These are phyloP conservation scores for Neurospora sp. DNA, from an alignment of 2,329 filamentous ascomycete genomes.

Conservation along the genomic window DNA sequence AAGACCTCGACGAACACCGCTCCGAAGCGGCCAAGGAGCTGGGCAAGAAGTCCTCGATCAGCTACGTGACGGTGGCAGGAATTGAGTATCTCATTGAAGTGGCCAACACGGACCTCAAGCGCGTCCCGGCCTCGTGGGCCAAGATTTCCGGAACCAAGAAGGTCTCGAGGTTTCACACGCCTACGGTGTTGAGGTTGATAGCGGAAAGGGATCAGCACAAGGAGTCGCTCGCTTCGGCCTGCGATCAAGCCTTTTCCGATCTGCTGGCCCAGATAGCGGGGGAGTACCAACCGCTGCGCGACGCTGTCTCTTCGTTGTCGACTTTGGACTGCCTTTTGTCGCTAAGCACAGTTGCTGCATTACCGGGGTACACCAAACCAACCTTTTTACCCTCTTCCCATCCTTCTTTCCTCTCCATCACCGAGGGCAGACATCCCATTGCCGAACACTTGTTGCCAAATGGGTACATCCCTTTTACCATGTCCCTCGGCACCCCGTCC, in stretches of 20 bases:
- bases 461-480: conserved; percentile 85
- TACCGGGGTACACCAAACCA: conserved; percentile 82
- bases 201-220: conserved; percentile 89
- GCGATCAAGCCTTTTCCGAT: conserved; percentile 67
- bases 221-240: conserved; percentile 86
- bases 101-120: conserved; percentile 68
- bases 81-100: conserved; percentile 96
- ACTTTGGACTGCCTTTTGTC: conserved; percentile 85
- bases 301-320: conserved; percentile 76
- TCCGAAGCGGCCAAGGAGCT: conserved; percentile 61
- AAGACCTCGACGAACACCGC: conserved; percentile 74
- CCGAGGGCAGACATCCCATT: conserved; percentile 81
- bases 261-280: conserved; percentile 65
- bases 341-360: conserved; percentile 69
- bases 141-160: conserved; percentile 95
- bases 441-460: conserved; percentile 82
- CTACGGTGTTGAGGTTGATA: conserved; percentile 73
- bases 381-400: conserved; percentile 50
- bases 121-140: conserved; percentile 85
- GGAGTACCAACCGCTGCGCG: conserved; percentile 84
- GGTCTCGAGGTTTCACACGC: conserved; percentile 85
- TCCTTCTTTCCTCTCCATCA: conserved; percentile 58
- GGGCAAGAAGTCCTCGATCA: conserved; percentile 60
- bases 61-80: conserved; percentile 75
- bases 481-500: conserved; percentile 53